Base-by-base conservation (phyloP, 2,329 filamentous ascomycete genomes). In the Achaetomium macrosporum region DNA sequence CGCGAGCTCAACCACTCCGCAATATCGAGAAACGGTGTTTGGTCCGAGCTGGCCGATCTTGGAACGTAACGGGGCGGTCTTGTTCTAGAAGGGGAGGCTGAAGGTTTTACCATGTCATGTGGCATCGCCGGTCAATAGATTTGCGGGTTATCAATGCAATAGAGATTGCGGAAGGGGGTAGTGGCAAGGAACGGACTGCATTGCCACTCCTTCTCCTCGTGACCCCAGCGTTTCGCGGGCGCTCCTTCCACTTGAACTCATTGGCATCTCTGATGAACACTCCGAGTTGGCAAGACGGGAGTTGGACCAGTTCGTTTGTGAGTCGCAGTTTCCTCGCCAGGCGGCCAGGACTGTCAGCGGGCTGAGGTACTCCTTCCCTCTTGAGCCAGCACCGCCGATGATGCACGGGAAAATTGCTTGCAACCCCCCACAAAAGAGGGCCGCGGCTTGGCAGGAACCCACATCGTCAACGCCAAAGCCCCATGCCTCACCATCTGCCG, bases 61-160 rank as follows among this genome's bases (percentile, higher is more conserved):
- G 5, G 33, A 9, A 12, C n/a, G 10, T 1, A 50, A 1, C 11
- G 29, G 42, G n/a, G 40, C 29, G 54, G 40, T 20, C 33, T 17
- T 35, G 42, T 37, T 47, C 30, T 36, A 39, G 31, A 51, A 46
- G 17, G 15, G 13, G 19, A 45, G n/a, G 37, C 15, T 42, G 16
- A 15, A 25, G 42, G 25, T 17, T 29, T 20, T 29, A 31, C 39
- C 16, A n/a, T 50, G 42, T 58, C 57, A 58, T 58, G 55, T 61
- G 55, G 56, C 44, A 53, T 43, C 36, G 54, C 51, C 50, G 52
- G 50, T 59, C 37, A 30, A 42, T 39, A 41, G 46, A 47, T 57
- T 53, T 47, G 49, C 42, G 56, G 53, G 58, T 56, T 57, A 29
- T 58, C 55, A 61, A 63, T 63, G 59, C 59, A 35, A 49, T 44